phyloP scores from a whole-genome alignment of 108 stramenopile genomes.

The Aureococcus anophagefferens region DNA sequence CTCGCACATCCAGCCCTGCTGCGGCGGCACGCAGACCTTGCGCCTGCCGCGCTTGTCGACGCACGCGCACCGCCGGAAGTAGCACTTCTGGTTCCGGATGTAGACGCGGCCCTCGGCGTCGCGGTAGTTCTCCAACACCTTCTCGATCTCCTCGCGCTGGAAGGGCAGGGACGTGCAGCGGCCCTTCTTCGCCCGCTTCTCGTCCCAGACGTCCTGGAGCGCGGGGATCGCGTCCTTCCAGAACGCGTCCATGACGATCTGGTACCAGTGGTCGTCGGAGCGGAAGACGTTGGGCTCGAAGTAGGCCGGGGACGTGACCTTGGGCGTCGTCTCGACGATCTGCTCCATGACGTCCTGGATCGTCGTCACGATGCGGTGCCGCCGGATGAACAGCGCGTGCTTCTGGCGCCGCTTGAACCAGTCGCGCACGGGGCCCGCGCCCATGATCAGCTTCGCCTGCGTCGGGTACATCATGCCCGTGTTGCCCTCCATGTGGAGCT shows the following conservation, averaged over 20 bases:
- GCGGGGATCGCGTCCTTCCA: slow-evolving; percentile 28
- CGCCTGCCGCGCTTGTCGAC: not conserved
- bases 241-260: slow-evolving; percentile 20
- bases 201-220: slow-evolving; percentile 7
- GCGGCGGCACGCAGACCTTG: not conserved
- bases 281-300: slow-evolving; percentile 18
- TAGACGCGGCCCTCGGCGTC: slow-evolving; percentile 19
- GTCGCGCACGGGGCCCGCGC: slow-evolving; percentile 12
- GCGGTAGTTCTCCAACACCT: slow-evolving; percentile 15
- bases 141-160: slow-evolving; percentile 20
- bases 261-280: slow-evolving; percentile 16
- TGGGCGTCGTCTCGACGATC: not conserved
- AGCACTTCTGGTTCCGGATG: slow-evolving; percentile 9
- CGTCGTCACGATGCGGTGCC: slow-evolving; percentile 27
- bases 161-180: slow-evolving; percentile 18
- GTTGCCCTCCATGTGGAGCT: slow-evolving; percentile 19
- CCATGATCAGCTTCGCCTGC: slow-evolving; percentile 3
- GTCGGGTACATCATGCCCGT: slow-evolving; percentile 17
- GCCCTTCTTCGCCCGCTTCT: not conserved
- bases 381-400: slow-evolving; percentile 11
- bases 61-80: slow-evolving; percentile 7
- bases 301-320: not conserved
- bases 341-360: slow-evolving; percentile 26
- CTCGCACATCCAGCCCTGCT: not conserved
- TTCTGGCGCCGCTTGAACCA: slow-evolving; percentile 20